Conservation (phyloP, 176 grass and related monocot genomes). For the Cenchrus americanus region DNA sequence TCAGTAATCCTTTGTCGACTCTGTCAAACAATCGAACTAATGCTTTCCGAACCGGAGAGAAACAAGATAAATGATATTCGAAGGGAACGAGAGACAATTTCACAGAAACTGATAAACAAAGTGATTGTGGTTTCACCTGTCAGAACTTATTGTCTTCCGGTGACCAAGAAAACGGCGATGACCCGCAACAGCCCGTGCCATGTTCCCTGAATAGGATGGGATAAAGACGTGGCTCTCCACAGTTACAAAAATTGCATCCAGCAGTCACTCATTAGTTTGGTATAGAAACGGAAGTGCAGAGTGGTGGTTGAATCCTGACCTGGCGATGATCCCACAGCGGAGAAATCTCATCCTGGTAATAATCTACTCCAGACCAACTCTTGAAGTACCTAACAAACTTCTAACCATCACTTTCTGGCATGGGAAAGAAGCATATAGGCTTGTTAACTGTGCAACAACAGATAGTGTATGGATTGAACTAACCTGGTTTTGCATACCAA, state of each 20-base stretch:
- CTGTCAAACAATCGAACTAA: constrained; percentile 91
- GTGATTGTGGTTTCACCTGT: constrained; percentile 56
- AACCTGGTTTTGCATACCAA: constrained; percentile 97
- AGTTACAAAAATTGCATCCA: constrained; percentile 31
- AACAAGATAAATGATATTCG: background rate
- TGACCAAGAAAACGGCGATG: constrained; percentile 86
- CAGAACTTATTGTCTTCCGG: constrained; percentile 76
- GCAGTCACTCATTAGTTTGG: constrained; percentile 14
- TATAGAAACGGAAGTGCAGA: background rate
- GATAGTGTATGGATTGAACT: constrained; percentile 35
- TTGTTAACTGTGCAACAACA: constrained; percentile 14
- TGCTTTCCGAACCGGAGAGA: constrained; percentile 64
- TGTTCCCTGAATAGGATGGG: constrained; percentile 90
- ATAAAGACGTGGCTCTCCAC: constrained; percentile 85
- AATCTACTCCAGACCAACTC: constrained; percentile 88
- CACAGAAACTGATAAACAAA: background rate
- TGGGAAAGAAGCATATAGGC: constrained; percentile 18
- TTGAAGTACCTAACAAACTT: constrained; percentile 86
- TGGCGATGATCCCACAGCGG: constrained; percentile 73
- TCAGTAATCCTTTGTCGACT: constrained; percentile 54
- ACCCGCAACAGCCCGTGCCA: constrained; percentile 86
- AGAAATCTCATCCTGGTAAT: constrained; percentile 81
- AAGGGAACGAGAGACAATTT: constrained; percentile 6
- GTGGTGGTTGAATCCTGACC: constrained; percentile 56
- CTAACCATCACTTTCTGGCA: constrained; percentile 19